Evolutionary conservation across 257 asterid genomes (phyloP), one percentile per base, ranked within the genome.

Genomic region (Solanum ahanhuiri): DNA sequence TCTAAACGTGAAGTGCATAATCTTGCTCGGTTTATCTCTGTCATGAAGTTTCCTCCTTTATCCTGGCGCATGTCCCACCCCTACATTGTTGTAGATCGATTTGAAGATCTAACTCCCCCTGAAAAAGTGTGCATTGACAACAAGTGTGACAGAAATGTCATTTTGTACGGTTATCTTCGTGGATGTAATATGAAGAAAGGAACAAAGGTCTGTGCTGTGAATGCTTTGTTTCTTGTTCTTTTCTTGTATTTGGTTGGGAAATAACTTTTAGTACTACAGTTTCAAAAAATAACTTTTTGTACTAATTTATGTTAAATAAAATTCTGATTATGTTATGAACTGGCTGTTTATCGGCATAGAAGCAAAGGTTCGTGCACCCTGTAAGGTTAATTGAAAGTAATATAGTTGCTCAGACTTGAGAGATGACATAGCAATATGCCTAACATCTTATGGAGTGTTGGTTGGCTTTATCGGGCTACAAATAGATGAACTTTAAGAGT

Each of bases 41-140:
- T 97, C 86, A 95, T 94, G 98, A 97, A 95, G 92, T 95, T 97
- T 88, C 98, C 98, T 31, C 99, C 98, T 23, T 84, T 95, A 86
- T 93, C 98, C 81, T 97, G 99, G 98, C 93, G 98, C 87, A 89
- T 91, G 89, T 93, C 98, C 90, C 99, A 97, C 93, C 99, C 99
- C 39, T 97, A 95, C 89, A 86, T 97, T 87, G 86, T 97, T 91
- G 98, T 89, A 67, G 99, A 97, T 89, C 96, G 99, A 77, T 92
- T 97, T 91, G 99, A 97, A 91, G 99, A 97, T 91, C 92, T 94
- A 60, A 97, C 98, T 84, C 93, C 95, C 81, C 98, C 98, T 12
- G 98, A 97, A 88, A 95, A 90, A 88, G 93, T 97, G 86, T 94
- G 87, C 54, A 88, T 85, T 92, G 87, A 94, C 88, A 90, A 88